Conservation (phyloP, 306 rosid genomes). For the Corylus americana region DNA sequence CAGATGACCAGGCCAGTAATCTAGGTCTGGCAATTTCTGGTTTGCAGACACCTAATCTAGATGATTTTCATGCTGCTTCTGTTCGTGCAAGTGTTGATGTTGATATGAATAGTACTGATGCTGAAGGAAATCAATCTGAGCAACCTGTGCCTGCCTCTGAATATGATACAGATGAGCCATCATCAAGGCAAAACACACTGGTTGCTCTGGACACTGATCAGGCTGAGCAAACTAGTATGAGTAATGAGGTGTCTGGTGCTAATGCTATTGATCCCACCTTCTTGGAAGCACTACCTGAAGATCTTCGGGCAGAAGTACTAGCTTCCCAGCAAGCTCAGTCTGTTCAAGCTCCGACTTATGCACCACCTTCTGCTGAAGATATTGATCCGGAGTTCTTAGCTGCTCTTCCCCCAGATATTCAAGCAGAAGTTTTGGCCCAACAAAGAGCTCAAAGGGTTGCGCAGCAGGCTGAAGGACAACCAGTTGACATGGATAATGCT, state of each 20-base stretch:
- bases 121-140: constrained; percentile 53
- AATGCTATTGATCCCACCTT: constrained; percentile 94
- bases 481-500: constrained; percentile 98
- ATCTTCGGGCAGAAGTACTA: constrained; percentile 89
- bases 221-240: constrained; percentile 58
- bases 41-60: constrained; percentile 45
- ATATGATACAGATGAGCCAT: constrained; percentile 51
- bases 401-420: constrained; percentile 98
- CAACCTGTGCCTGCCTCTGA: constrained; percentile 52
- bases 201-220: constrained; percentile 50
- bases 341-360: constrained; percentile 81
- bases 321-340: constrained; percentile 99
- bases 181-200: constrained; percentile 51
- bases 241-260: constrained; percentile 73
- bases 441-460: constrained; percentile 94
- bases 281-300: constrained; percentile 97
- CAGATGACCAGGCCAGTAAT: constrained; percentile 53
- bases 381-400: constrained; percentile 99
- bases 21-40: constrained; percentile 40
- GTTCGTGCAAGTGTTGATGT: constrained; percentile 57
- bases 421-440: constrained; percentile 96
- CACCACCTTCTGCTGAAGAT: constrained; percentile 87
- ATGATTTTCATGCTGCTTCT: constrained; percentile 50
- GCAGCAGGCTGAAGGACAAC: constrained; percentile 97
- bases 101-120: constrained; percentile 71